Conservation (phyloP, 2,329 filamentous ascomycete genomes). For the Trichoderma koningiopsis region DNA sequence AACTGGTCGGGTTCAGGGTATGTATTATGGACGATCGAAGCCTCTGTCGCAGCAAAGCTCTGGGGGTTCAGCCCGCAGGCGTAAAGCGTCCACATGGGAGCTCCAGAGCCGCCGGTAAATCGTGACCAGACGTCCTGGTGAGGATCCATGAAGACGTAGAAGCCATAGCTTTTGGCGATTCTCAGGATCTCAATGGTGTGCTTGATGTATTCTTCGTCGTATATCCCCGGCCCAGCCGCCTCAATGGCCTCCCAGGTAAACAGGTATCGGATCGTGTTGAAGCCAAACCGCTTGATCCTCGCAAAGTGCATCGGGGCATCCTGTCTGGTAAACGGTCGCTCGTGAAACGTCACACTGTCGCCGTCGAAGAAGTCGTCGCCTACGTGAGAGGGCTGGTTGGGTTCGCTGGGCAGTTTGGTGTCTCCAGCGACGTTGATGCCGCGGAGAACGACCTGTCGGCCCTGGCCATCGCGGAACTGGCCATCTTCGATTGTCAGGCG, state of each 20-base stretch:
- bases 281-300: slow-evolving; percentile 83
- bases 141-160: slow-evolving; percentile 98
- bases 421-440: slow-evolving; percentile 95
- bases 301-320: slow-evolving; percentile 87
- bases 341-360: slow-evolving; percentile 86
- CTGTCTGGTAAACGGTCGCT: slow-evolving; percentile 78
- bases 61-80: slow-evolving; percentile 88
- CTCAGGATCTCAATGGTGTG: slow-evolving; percentile 86
- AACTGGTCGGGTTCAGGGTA: slow-evolving; percentile 82
- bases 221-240: slow-evolving; percentile 82
- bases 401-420: slow-evolving; percentile 82
- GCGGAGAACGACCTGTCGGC: slow-evolving; percentile 83
- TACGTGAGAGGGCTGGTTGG: slow-evolving; percentile 79
- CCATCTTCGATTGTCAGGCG: slow-evolving; percentile 82
- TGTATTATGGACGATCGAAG: slow-evolving; percentile 92
- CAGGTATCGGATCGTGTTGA: slow-evolving; percentile 94
- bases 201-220: slow-evolving; percentile 91
- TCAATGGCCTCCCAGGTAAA: slow-evolving; percentile 99
- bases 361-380: slow-evolving; percentile 84
- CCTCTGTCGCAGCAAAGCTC: slow-evolving; percentile 82
- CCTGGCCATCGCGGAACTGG: slow-evolving; percentile 77
- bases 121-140: slow-evolving; percentile 99
- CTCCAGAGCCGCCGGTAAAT: slow-evolving; percentile 90
- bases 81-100: slow-evolving; percentile 97
- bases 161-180: slow-evolving; percentile 84